Evolutionary conservation across 1,284 basidiomycete genomes (phyloP).

Genomic region (Coniferiporia weirii): DNA sequence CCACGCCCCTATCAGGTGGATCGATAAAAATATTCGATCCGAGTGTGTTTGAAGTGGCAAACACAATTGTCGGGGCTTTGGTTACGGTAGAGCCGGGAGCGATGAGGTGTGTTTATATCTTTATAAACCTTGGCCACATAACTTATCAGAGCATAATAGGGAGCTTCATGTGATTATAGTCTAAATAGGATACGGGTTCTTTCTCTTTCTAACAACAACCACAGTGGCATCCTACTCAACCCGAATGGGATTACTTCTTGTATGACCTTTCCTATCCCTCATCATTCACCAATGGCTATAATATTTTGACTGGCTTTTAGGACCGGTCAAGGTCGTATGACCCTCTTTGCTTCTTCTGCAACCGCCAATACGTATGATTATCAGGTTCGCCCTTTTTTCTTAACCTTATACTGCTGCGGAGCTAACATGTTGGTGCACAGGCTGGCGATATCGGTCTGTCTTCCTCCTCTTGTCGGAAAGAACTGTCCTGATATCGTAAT

Average conservation of each 20-base stretch:
- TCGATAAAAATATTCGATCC: conserved; percentile 60
- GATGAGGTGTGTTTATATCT: conserved; percentile 39
- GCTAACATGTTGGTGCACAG: conserved; percentile 29
- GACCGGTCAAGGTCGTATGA: conserved; percentile 52
- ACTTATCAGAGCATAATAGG: conserved; percentile 24
- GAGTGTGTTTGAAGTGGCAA: conserved; percentile 44
- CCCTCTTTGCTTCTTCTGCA: conserved; percentile 54
- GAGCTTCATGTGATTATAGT: conserved; percentile 32
- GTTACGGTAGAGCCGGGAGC: conserved; percentile 64
- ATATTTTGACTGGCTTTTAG: conserved; percentile 27
- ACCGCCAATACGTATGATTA: conserved; percentile 67
- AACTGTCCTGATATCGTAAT: not conserved
- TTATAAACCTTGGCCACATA: not conserved
- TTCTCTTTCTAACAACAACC: conserved; percentile 8
- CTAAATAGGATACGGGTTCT: not conserved
- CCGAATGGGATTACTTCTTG: conserved; percentile 59
- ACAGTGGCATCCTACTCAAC: conserved; percentile 70
- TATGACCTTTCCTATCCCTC: conserved; percentile 20
- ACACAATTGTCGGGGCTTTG: conserved; percentile 58
- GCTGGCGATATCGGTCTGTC: conserved; percentile 54
- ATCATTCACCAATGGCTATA: not conserved
- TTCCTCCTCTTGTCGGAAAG: not conserved
- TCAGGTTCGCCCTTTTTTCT: conserved; percentile 32
- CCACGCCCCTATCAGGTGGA: conserved; percentile 51
- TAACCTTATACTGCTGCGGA: not conserved